Base-by-base conservation (phyloP, 148 eudicot species). In the Silene latifolia region DNA sequence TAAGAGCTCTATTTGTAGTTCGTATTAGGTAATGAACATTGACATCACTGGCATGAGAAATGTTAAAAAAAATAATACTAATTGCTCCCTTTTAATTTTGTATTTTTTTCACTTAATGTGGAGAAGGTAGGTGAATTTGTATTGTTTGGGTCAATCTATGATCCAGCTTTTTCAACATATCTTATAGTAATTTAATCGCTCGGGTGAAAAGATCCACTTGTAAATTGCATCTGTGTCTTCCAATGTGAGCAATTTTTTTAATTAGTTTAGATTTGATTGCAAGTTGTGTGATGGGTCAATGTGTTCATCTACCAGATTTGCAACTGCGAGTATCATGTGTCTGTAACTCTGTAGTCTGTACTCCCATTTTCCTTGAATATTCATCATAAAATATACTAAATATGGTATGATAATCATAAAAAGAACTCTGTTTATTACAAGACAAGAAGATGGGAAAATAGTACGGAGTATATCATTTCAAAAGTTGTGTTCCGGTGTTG, bases 81-180 rank as follows among this genome's bases (percentile, higher is more conserved):
- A 42, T 48, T 7, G 14, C 13, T 24, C 58, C 29, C 12, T 18
- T 20, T 27, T 39, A 46, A 15, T 39, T 42, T 25, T 68, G 0
- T 39, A 7, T 8, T 39, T 32, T 32, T 24, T 62, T 23, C 39
- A 12, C 29, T 7, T 27, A 11, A 14, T 62, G 69, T 71, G 69
- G 69, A 51, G 44, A 15, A 19, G 46, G 23, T 56, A 15, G 19
- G 17, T 60, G 74, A 19, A 20, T 42, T 59, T 0, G 9, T 75
- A 53, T n/a, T 21, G 54, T 23, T 76, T 23, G 67, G 72, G 58
- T 68, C 67, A 59, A 11, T 61, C 39, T 60, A 20, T 42, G 32
- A 59, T 13, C 27, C 0, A 21, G 39, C 17, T 72, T 35, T 20
- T 58, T 39, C 24, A 19, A 35, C 7, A 18, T 17, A 23, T 47